Evolutionary conservation across 2,329 filamentous ascomycete species (phyloP).

Genomic region (Apiospora aurea): DNA sequence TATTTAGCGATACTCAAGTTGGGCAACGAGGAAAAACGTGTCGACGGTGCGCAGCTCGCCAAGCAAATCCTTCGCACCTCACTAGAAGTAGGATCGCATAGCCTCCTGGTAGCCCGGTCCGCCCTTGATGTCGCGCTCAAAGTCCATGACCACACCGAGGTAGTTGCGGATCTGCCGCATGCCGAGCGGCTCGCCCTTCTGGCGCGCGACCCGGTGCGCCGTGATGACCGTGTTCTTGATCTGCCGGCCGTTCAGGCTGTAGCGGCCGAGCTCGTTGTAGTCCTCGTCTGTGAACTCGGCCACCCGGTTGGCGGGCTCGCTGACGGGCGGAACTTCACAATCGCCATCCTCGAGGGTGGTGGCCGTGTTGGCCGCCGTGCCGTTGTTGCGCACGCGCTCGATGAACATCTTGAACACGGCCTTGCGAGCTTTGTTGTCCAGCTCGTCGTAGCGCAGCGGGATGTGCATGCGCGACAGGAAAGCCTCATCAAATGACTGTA

Average conservation of each 20-base stretch:
- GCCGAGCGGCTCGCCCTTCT: constrained; percentile 72
- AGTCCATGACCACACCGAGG: constrained; percentile 82
- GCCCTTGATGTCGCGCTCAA: constrained; percentile 83
- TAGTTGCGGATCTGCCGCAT: constrained; percentile 85
- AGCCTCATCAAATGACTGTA: constrained; percentile 82
- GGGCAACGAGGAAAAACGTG: not conserved
- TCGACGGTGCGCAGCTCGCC: no score
- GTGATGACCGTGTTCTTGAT: constrained; percentile 91
- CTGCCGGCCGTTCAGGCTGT: constrained; percentile 69
- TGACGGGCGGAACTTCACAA: not conserved
- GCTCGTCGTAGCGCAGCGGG: constrained; percentile 79
- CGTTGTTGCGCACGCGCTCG: constrained; percentile 64
- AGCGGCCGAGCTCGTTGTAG: constrained; percentile 69
- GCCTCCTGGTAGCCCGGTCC: constrained; percentile 79
- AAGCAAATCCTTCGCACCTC: not conserved
- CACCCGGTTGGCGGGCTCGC: not conserved
- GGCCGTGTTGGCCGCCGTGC: not conserved
- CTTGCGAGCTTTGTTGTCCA: constrained; percentile 75
- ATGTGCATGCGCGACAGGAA: constrained; percentile 91
- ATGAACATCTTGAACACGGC: constrained; percentile 87
- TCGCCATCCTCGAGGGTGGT: not conserved
- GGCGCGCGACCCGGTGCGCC: constrained; percentile 81
- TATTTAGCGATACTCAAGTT: not conserved
- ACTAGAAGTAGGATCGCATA: not conserved
- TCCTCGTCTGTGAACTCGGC: constrained; percentile 73